Conservation (phyloP, 805 yeast species). For the Lipomyces oligophaga region DNA sequence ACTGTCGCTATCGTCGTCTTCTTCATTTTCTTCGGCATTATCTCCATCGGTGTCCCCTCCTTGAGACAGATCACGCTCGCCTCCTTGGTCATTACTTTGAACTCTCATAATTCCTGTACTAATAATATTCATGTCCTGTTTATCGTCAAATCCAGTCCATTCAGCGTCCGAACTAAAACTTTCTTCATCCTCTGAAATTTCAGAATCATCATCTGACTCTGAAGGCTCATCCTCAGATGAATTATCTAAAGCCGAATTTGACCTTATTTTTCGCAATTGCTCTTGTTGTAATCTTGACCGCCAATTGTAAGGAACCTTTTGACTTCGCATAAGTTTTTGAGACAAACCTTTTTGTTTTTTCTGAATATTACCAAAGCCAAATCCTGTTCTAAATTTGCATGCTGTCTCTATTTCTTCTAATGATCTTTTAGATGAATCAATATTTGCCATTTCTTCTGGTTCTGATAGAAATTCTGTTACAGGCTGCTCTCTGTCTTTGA, state of each 20-base stretch:
- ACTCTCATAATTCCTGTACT: too few species aligned
- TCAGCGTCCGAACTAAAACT: conserved; percentile 36
- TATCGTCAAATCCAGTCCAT: conserved; percentile 32
- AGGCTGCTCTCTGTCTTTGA: conserved; percentile 32
- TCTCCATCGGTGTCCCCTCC: conserved; percentile 29
- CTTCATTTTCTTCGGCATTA: conserved; percentile 40
- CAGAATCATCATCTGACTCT: conserved; percentile 37
- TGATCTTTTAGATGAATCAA: too few species aligned
- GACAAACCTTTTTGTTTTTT: conserved; percentile 12
- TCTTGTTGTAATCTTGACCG: conserved; percentile 50
- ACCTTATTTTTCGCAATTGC: conserved; percentile 45
- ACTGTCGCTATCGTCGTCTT: conserved; percentile 13
- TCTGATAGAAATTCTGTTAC: too few species aligned
- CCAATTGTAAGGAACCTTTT: conserved; percentile 71
- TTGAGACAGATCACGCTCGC: conserved; percentile 34
- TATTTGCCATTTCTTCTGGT: too few species aligned
- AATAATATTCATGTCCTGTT: too few species aligned
- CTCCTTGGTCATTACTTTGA: conserved; percentile 20
- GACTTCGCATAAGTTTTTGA: conserved; percentile 10
- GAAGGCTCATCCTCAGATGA: conserved; percentile 34
- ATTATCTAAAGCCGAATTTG: conserved; percentile 52
- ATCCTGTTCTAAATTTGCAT: conserved; percentile 39
- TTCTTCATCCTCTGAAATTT: conserved; percentile 36
- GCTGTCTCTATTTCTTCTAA: neutral
- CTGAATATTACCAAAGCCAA: conserved; percentile 44